phyloP scores from a whole-genome alignment of 2,329 filamentous ascomycete species.

The Fusarium sp. region DNA sequence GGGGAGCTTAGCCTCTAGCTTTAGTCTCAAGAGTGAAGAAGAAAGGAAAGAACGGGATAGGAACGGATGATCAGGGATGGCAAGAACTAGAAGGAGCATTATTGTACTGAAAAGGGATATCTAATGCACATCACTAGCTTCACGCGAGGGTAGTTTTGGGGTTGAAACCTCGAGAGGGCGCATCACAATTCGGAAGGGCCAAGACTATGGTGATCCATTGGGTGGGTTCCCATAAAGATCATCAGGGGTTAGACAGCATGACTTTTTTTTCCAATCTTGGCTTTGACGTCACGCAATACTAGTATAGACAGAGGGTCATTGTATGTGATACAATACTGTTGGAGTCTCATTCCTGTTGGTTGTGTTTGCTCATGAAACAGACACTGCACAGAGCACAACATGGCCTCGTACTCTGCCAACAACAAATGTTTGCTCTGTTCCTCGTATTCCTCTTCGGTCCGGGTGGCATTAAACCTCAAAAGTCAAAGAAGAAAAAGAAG shows the following conservation, averaged over 20 bases:
- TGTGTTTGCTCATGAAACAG: constrained; percentile 39
- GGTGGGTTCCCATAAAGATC: constrained; percentile 29
- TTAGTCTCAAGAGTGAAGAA: not conserved
- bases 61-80: constrained; percentile 31
- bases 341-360: not conserved
- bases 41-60: constrained; percentile 14
- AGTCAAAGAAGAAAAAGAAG: not conserved
- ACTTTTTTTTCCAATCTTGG: constrained; percentile 5
- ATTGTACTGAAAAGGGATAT: constrained; percentile 36
- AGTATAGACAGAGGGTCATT: not conserved
- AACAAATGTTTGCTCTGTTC: constrained; percentile 10
- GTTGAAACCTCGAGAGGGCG: constrained; percentile 21
- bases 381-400: constrained; percentile 7
- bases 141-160: not conserved
- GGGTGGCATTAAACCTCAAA: constrained; percentile 1
- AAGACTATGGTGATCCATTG: constrained; percentile 20
- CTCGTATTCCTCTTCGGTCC: constrained; percentile 8
- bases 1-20: not conserved
- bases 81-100: not conserved
- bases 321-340: not conserved
- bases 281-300: constrained; percentile 34
- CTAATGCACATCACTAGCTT: constrained; percentile 35
- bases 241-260: constrained; percentile 32
- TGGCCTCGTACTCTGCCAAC: constrained; percentile 15
- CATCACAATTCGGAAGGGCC: constrained; percentile 35